Percentiles rank a stretch among this genome's conserved stretches.
These are phyloP conservation scores for Schwanniomyces sp. DNA, from an alignment of 805 yeast genomes.

Conservation along the genomic window DNA sequence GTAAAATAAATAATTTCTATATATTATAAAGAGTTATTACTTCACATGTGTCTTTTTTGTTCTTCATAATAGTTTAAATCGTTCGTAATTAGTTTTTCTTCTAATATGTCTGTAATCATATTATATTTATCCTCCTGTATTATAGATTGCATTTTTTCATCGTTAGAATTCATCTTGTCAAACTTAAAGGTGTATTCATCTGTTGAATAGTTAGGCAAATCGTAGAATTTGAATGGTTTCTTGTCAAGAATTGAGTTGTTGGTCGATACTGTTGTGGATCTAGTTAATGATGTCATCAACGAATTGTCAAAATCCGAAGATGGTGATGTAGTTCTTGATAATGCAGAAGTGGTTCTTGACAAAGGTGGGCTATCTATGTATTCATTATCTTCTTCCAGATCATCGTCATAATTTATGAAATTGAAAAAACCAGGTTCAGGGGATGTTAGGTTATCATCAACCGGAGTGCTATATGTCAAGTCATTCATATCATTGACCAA, in stretches of 20 bases:
- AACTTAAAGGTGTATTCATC: constrained; percentile 17
- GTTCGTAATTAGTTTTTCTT: constrained; percentile 38
- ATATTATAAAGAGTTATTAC: neutral
- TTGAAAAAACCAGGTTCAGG: constrained; percentile 16
- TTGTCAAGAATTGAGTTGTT: constrained; percentile 19
- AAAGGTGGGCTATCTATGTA: constrained; percentile 24
- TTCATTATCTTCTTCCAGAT: constrained; percentile 17
- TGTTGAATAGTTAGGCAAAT: constrained; percentile 30
- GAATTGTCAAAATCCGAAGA: constrained; percentile 29
- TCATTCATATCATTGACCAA: constrained; percentile 28
- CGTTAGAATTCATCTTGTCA: constrained; percentile 15
- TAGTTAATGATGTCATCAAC: constrained; percentile 38
- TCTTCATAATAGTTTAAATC: constrained; percentile 33
- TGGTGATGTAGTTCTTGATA: constrained; percentile 41
- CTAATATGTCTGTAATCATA: constrained; percentile 39
- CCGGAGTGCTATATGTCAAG: constrained; percentile 19
- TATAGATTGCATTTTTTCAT: constrained; percentile 18
- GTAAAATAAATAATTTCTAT: constrained; percentile 1
- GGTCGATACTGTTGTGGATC: constrained; percentile 43
- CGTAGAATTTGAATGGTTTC: constrained; percentile 24
- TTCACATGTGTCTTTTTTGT: constrained; percentile 5
- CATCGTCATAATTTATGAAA: constrained; percentile 21
- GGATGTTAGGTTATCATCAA: constrained; percentile 4
- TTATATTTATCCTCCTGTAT: constrained; percentile 39
- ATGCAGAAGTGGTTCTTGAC: constrained; percentile 40